Base-by-base conservation (phyloP, 192 early-diverging fungal genomes). In the Backusella sp. region DNA sequence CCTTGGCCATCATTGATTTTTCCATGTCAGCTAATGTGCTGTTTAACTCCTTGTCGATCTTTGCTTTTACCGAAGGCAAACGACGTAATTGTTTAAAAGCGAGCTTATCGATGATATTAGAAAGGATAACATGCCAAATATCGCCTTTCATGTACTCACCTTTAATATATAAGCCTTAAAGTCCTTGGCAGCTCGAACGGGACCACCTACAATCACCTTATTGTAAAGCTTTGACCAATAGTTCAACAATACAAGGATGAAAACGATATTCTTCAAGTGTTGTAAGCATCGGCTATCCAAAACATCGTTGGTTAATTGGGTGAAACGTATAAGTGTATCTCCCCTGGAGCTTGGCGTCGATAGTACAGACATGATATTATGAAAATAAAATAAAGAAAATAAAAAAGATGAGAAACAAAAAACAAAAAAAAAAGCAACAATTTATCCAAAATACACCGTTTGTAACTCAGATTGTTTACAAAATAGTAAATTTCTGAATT, bases 21-120 rank as follows among this genome's bases (percentile, higher is more conserved):
- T 97, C 92, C 59, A 99, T 92, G n/a, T 91, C 90, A 68, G 83
- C 85, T 70, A 96, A 84, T 19, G 86, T 86, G 86, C 94, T 96
- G 77, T 84, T 87, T 65, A 99, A 87, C 78, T 96, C 92, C 6
- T 80, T 82, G 71, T 94, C 85, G 71, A 99, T 87, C 28, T 90
- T 86, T 4, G 81, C 75, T 79, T 92, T 87, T 0, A 93, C 86
- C 28, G 80, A 79, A 8, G 88, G 87, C 3, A 88, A 17, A 73
- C 77, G 82, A 67, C 82, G 83, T 6, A 80, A 68, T 66, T 86
- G 85, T 52, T 81, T 82, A 78, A 88, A 88, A 14, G 84, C 78
- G 39, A 88, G 65, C 87, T 88, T 75, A 71, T 70, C 53, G 37
- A 72, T 65, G n/a, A 49, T 52, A 72, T 42, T 37, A 67, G 46